A percentile compares a stretch with the other conserved stretches of the same genome.
Conservation (phyloP, 106 monocot genomes). For the Dactylorhiza incarnata region DNA sequence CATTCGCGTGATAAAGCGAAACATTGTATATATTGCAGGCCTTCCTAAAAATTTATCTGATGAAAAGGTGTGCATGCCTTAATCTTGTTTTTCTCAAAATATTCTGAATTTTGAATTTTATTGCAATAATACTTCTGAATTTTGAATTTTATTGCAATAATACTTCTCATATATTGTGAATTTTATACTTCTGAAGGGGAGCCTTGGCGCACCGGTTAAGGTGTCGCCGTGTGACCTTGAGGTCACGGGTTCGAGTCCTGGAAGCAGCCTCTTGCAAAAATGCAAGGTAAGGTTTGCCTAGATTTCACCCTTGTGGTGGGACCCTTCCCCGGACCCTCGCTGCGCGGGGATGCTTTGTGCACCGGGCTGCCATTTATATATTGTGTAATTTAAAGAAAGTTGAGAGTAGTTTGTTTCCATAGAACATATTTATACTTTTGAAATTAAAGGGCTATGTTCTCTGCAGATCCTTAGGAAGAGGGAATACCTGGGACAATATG, state of each 20-base stretch:
- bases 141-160: neutral
- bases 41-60: conserved; percentile 32
- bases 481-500: conserved; percentile 53
- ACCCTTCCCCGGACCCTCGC: too few relatives aligned
- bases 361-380: too few relatives aligned
- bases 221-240: too few relatives aligned
- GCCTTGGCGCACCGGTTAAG: too few relatives aligned
- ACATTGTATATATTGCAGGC: conserved; percentile 36
- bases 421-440: conserved; percentile 3
- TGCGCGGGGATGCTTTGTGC: too few relatives aligned
- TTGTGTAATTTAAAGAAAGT: neutral
- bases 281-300: too few relatives aligned
- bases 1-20: conserved; percentile 27
- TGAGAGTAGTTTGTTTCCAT: neutral
- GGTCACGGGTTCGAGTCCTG: too few relatives aligned
- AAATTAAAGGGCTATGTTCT: neutral
- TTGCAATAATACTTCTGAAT: neutral
- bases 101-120: conserved; percentile 3
- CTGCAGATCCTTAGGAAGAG: conserved; percentile 34
- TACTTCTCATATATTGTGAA: neutral
- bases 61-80: conserved; percentile 24
- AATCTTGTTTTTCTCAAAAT: neutral
- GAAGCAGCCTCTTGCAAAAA: too few relatives aligned
- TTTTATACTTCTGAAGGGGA: neutral
- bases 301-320: too few relatives aligned